Evolutionary conservation across 768 basidiomycete genomes (phyloP).

Genomic region (Tricholoma flavovirens): DNA sequence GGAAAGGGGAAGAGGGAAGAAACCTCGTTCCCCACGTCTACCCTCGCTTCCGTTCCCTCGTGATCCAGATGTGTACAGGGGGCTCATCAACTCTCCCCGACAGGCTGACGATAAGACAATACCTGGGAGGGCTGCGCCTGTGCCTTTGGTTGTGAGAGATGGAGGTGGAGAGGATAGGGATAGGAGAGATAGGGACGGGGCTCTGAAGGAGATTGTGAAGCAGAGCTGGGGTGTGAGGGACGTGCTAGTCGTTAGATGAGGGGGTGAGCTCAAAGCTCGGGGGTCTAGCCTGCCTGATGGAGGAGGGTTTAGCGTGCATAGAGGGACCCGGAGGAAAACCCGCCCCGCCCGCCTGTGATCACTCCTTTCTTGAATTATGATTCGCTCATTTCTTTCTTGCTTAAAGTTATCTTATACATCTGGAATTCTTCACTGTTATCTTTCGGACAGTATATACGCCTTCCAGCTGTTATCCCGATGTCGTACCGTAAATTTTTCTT

Average conservation of each 20-base stretch:
- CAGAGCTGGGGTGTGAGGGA: slow-evolving; percentile 29
- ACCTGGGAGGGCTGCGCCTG: no score
- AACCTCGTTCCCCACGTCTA: neutral
- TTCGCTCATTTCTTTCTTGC: no score
- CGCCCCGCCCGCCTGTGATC: neutral
- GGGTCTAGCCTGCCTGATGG: slow-evolving; percentile 18
- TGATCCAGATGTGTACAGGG: neutral
- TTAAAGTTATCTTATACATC: no score
- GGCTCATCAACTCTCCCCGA: slow-evolving; percentile 9
- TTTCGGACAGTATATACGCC: no score
- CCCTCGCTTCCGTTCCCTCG: slow-evolving; percentile 6
- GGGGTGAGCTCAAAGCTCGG: slow-evolving; percentile 3
- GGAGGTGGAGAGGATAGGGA: neutral
- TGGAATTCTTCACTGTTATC: no score
- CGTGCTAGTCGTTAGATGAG: slow-evolving; percentile 8
- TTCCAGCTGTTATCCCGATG: no score
- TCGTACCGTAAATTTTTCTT: no score
- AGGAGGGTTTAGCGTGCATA: neutral
- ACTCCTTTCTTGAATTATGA: neutral
- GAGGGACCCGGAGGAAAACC: neutral
- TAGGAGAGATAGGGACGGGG: slow-evolving; percentile 17
- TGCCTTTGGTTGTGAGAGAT: neutral
- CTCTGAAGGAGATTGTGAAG: slow-evolving; percentile 28
- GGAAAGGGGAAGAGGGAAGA: slow-evolving; percentile 1
- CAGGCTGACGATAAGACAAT: slow-evolving; percentile 1